phyloP scores from a whole-genome alignment of 108 stramenopile genomes.

The Cyclotella distinguenda region DNA sequence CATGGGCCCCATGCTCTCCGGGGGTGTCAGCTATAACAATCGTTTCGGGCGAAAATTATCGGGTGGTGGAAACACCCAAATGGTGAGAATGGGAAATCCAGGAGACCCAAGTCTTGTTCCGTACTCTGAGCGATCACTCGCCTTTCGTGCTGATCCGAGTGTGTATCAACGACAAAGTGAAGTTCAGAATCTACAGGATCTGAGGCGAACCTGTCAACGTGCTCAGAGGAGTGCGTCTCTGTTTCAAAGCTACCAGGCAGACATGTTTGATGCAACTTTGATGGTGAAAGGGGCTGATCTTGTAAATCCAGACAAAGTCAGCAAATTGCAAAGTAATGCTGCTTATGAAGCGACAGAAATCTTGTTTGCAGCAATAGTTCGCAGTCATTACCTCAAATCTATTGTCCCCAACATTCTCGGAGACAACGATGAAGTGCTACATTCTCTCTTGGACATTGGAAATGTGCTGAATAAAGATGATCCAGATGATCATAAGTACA shows the following conservation, averaged over 20 bases:
- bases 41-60: constrained; percentile 12
- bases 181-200: constrained; percentile 15
- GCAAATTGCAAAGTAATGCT: constrained; percentile 14
- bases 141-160: constrained; percentile 5
- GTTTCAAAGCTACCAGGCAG: constrained; percentile 19
- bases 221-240: constrained; percentile 4
- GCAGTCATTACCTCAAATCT: constrained; percentile 13
- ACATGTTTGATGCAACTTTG: constrained; percentile 18
- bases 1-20: constrained; percentile 1
- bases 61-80: neutral
- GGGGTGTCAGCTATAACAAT: neutral
- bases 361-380: constrained; percentile 25
- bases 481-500: constrained; percentile 11
- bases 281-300: too few relatives aligned
- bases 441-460: constrained; percentile 7
- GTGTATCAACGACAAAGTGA: constrained; percentile 4
- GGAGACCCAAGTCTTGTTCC: neutral
- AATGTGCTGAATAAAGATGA: constrained; percentile 20
- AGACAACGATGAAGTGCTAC: neutral
- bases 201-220: constrained; percentile 18
- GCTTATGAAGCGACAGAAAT: constrained; percentile 28
- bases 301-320: neutral
- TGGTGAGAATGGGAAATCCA: constrained; percentile 13
- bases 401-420: neutral
- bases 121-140: constrained; percentile 26